These are phyloP conservation scores for Pinus tabuliformis DNA, from an alignment of 75 land plant genomes.

Conservation along the genomic window DNA sequence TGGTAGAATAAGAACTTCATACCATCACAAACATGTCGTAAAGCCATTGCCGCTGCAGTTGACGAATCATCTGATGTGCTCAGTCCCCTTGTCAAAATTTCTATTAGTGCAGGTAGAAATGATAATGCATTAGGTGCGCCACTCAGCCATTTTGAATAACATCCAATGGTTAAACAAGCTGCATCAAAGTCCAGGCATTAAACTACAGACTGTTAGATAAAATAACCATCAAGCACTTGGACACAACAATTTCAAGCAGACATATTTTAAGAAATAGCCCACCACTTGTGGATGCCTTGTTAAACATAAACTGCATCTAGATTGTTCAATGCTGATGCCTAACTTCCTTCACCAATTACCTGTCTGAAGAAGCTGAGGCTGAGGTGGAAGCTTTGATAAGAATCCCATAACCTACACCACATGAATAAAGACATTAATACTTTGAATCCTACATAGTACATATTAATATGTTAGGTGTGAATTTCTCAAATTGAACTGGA, in stretches of 20 bases:
- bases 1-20: slow-evolving; percentile 5
- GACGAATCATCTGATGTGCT: slow-evolving; percentile 78
- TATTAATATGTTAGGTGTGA: not conserved
- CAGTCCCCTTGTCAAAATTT: slow-evolving; percentile 79
- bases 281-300: not conserved
- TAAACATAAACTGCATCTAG: not conserved
- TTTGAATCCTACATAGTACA: too few species aligned
- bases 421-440: too few species aligned
- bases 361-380: slow-evolving; percentile 84
- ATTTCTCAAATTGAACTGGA: too few species aligned
- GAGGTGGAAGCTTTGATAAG: slow-evolving; percentile 78
- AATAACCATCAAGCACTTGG: not conserved
- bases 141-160: slow-evolving; percentile 95
- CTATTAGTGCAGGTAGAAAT: slow-evolving; percentile 62
- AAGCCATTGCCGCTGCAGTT: slow-evolving; percentile 94
- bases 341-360: slow-evolving; percentile 28
- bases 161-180: slow-evolving; percentile 94
- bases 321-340: not conserved
- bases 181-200: slow-evolving; percentile 7
- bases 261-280: not conserved
- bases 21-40: slow-evolving; percentile 97
- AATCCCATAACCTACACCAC: slow-evolving; percentile 60
- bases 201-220: not conserved
- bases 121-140: slow-evolving; percentile 51
- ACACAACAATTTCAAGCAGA: not conserved